Base-by-base conservation (phyloP, 1,139 yeast genomes). In the Geotrichum citri-aurantii region DNA sequence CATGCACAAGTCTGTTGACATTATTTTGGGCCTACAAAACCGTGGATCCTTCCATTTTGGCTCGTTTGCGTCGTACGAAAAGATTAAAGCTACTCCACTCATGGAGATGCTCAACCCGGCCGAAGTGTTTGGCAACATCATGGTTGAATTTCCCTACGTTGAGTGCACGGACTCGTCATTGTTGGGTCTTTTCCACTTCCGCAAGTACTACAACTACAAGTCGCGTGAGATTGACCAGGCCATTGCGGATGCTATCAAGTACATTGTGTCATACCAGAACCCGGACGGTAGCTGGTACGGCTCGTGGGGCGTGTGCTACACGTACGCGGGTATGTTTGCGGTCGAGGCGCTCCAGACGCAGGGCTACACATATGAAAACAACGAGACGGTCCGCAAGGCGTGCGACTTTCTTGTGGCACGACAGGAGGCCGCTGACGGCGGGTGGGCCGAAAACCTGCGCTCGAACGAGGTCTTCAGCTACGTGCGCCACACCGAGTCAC, bases 271-370 rank as follows among this genome's bases (percentile, higher is more conserved):
- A 3, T 81, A 81, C 1, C 99, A 95, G 72, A 77, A 79, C 51
- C 69, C 71, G 0, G 97, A 93, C 71, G 99, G 99, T 0, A 85
- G 96, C 10, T 95, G 99, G 98, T 95, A 92, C 71, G 99, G 99
- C 1, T 85, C 92, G 50, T 95, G 99, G 99, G 99, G 99, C 50
- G 86, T 95, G 11, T 95, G 99, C 69, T 91, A 81, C 70, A 89
- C 97, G 0, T 95, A 95, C 73, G 98, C 99, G 0, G 88, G 93
- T 1, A 95, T 95, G 99, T 95, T 95, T 81, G 99, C 99, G 0
- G 74, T 93, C 37, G 99, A 95, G 67, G 98, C 99, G 0, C 77
- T 93, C 56, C 77, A 82, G 48, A 81, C 95, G 2, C 86, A 86
- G 27, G 89, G 86, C 1, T 79, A 80, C 61, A 76, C 71, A 1